Conservation (phyloP, 2,329 filamentous ascomycete species). For the Fusarium avenaceum region DNA sequence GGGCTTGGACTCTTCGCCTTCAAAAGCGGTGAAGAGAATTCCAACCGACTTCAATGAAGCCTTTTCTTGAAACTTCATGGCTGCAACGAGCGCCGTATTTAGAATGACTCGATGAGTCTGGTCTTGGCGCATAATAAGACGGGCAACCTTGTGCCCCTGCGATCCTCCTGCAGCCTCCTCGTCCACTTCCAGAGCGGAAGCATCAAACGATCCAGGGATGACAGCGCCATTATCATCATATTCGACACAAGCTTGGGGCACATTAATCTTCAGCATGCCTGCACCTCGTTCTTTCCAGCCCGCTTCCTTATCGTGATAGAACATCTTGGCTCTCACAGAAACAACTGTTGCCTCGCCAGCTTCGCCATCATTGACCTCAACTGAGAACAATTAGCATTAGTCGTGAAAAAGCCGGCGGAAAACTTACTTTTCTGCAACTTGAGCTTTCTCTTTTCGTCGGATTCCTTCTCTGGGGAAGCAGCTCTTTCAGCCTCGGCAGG, state of each 20-base stretch:
- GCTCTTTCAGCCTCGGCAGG: constrained; percentile 62
- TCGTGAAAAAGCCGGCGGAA: background rate
- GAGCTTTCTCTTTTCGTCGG: constrained; percentile 74
- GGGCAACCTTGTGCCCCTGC: constrained; percentile 65
- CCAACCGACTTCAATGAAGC: constrained; percentile 78
- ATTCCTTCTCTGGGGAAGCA: constrained; percentile 65
- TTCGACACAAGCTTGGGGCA: constrained; percentile 69
- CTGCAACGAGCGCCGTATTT: constrained; percentile 84
- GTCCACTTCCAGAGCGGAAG: constrained; percentile 64
- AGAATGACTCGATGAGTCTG: constrained; percentile 88
- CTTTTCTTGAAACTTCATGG: constrained; percentile 83
- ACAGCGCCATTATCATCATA: constrained; percentile 65
- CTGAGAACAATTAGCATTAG: constrained; percentile 58
- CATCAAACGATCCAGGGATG: constrained; percentile 69
- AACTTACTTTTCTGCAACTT: constrained; percentile 77
- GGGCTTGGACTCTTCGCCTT: constrained; percentile 67
- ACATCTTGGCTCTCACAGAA: constrained; percentile 85
- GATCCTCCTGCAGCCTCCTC: constrained; percentile 51
- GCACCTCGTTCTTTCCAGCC: constrained; percentile 92
- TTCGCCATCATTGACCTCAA: constrained; percentile 85
- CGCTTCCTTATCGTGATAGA: constrained; percentile 77
- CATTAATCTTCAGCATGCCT: constrained; percentile 88
- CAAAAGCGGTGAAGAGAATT: constrained; percentile 75
- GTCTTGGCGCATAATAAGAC: constrained; percentile 92
- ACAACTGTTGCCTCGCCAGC: constrained; percentile 83